Conservation (phyloP, 768 basidiomycete genomes). For the Leccinellum rugosiceps region DNA sequence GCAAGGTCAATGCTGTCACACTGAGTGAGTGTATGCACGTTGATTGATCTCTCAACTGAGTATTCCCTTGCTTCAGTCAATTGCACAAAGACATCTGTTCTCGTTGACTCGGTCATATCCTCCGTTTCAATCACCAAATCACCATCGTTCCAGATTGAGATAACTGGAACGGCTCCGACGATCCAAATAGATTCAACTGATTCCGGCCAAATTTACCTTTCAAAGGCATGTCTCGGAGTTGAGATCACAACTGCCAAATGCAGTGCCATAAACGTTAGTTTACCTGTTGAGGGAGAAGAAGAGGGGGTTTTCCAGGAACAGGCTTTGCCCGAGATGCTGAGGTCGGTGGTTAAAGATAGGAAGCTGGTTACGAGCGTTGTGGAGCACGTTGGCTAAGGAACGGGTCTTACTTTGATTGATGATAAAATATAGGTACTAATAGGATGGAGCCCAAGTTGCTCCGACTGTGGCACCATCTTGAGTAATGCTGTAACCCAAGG, state of each 20-base stretch:
- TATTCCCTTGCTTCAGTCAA: conserved; percentile 52
- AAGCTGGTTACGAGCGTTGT: conserved; percentile 87
- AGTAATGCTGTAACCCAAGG: background rate
- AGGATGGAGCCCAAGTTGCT: no score
- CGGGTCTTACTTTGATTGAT: background rate
- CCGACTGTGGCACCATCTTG: background rate
- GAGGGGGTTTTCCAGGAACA: conserved; percentile 90
- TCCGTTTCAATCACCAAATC: conserved; percentile 85
- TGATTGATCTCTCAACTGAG: conserved; percentile 3
- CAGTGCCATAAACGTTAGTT: conserved; percentile 84
- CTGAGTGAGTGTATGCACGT: conserved; percentile 50
- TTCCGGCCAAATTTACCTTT: conserved; percentile 92
- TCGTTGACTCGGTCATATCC: conserved; percentile 92
- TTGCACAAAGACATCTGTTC: conserved; percentile 81
- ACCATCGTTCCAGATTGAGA: conserved; percentile 90
- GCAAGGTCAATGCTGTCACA: conserved; percentile 93
- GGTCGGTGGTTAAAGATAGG: conserved; percentile 74
- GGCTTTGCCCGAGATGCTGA: conserved; percentile 94
- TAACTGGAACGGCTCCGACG: conserved; percentile 87
- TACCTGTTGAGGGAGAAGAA: conserved; percentile 85
- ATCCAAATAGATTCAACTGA: conserved; percentile 94
- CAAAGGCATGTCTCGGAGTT: conserved; percentile 69
- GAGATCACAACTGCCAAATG: conserved; percentile 96
- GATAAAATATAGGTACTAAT: background rate
- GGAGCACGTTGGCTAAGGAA: conserved; percentile 67